Percentiles rank a stretch among this genome's conserved stretches.
Conservation (phyloP, 2,329 filamentous ascomycete species). For the Microcyclospora pomicola region DNA sequence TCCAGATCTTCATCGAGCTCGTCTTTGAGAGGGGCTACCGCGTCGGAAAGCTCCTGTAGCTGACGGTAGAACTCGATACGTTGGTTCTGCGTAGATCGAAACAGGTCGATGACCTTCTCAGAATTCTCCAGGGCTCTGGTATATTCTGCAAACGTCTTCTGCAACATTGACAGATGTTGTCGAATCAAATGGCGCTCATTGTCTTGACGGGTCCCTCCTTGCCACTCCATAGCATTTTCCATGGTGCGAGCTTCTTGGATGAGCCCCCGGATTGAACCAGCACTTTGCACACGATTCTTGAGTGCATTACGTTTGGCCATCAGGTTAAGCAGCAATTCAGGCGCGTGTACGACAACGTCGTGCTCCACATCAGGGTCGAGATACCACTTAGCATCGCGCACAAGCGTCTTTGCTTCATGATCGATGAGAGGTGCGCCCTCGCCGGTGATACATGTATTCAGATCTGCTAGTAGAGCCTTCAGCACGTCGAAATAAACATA, state of each 20-base stretch:
- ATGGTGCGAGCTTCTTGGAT: constrained; percentile 57
- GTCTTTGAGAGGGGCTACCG: constrained; percentile 61
- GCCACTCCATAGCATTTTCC: constrained; percentile 44
- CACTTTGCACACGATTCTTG: constrained; percentile 36
- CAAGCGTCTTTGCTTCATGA: constrained; percentile 48
- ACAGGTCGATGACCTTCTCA: constrained; percentile 61
- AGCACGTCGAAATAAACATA: constrained; percentile 75
- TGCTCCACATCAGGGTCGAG: constrained; percentile 43
- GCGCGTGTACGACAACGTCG: constrained; percentile 46
- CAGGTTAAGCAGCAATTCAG: constrained; percentile 43
- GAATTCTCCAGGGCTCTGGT: constrained; percentile 37
- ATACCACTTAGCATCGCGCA: constrained; percentile 11
- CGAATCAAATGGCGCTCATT: constrained; percentile 54
- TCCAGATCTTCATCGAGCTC: constrained; percentile 45
- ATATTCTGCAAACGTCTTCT: constrained; percentile 38
- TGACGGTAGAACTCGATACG: constrained; percentile 84
- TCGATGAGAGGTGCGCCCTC: constrained; percentile 60
- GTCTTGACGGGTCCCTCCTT: constrained; percentile 39
- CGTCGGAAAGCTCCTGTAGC: constrained; percentile 81
- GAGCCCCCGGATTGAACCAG: constrained; percentile 55
- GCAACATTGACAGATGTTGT: constrained; percentile 47
- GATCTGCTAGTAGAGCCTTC: constrained; percentile 62
- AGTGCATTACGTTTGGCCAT: constrained; percentile 33
- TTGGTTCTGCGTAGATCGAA: constrained; percentile 67
- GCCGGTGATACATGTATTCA: constrained; percentile 62